A percentile compares a stretch with the other conserved stretches of the same genome.
These are phyloP conservation scores for Coprinellus aureogranulatus DNA, from an alignment of 768 basidiomycete genomes.

Conservation along the genomic window DNA sequence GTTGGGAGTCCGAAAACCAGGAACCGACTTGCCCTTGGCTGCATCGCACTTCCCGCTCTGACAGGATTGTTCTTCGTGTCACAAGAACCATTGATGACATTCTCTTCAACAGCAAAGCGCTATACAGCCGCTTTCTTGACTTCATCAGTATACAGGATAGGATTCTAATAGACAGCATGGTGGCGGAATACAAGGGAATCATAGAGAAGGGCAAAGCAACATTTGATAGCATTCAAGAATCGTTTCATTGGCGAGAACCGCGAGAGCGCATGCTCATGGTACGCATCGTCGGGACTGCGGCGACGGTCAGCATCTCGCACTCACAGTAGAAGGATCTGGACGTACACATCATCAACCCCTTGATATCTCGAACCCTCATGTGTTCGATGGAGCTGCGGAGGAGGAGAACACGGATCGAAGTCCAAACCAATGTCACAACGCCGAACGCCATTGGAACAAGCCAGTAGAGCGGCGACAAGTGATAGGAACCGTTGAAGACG, in stretches of 20 bases:
- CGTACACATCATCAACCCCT: conserved; percentile 71
- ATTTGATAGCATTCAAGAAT: no score
- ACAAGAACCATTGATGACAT: conserved; percentile 56
- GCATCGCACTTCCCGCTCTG: conserved; percentile 49
- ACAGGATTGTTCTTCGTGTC: conserved; percentile 54
- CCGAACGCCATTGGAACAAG: conserved; percentile 64
- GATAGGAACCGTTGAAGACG: conserved; percentile 62
- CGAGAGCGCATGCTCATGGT: conserved; percentile 60
- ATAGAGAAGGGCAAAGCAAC: neutral
- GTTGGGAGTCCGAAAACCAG: conserved; percentile 18
- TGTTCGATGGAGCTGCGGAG: conserved; percentile 55
- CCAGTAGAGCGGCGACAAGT: conserved; percentile 64
- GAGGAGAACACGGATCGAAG: conserved; percentile 56
- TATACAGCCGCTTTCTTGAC: conserved; percentile 49
- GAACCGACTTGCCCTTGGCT: conserved; percentile 28
- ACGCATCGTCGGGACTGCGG: conserved; percentile 59
- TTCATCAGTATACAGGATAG: conserved; percentile 40
- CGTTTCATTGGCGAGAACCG: conserved; percentile 18
- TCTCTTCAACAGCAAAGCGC: conserved; percentile 48
- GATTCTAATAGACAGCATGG: conserved; percentile 22
- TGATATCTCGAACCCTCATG: conserved; percentile 60
- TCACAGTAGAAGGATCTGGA: conserved; percentile 13
- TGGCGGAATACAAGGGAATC: neutral
- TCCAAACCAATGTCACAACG: conserved; percentile 52
- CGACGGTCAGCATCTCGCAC: conserved; percentile 12